Base-by-base conservation (phyloP, 495 filamentous ascomycete species). In the Cercophora newfieldiana region DNA sequence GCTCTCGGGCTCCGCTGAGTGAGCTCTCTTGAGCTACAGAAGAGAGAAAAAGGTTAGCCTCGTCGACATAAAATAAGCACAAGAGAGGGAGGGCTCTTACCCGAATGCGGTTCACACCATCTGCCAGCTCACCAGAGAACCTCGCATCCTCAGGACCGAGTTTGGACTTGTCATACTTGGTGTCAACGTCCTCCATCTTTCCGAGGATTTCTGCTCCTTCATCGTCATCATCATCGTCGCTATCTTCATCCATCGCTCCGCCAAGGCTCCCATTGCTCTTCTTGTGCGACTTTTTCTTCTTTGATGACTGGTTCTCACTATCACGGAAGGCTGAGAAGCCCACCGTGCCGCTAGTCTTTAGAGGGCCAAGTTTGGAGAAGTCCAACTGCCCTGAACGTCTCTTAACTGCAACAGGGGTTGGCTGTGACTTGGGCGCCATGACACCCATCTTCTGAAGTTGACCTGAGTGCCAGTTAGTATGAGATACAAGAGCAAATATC, bases 401-500 rank as follows among this genome's bases (percentile, higher is more conserved):
- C 75, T 95, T 96, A 2, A 79, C 72, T 2, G 78, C 74, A 47
- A 78, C 78, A 6, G 84, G 78, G 0, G 88, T 81, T 1, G 87
- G 76, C 63, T 85, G 81, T 3, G 78, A 63, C 68, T 92, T 91
- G 8, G 87, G 78, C 31, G 88, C 81, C 50, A 93, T 75, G 30
- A 98, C 90, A 29, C 92, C 91, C 93, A 97, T 96, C 80, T 97
- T 96, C 73, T 92, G 87, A 29, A 97, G 82, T 89, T 97, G 92
- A 26, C 90, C 92, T 96, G 68, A 1, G 59, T 72, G 69, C 61
- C 37, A n/a, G 30, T 67, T 44, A 67, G 65, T 37, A 29, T 31
- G 51, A 22, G 28, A 10, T 66, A 54, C 44, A 14, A 37, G 47
- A 51, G 22, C 21, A 21, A 30, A 56, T 53, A 59, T 30, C 19